A percentile compares a stretch with the other conserved stretches of the same genome.
phyloP scores from a whole-genome alignment of 176 grass and related monocot genomes.

The Zoysia japonica region DNA sequence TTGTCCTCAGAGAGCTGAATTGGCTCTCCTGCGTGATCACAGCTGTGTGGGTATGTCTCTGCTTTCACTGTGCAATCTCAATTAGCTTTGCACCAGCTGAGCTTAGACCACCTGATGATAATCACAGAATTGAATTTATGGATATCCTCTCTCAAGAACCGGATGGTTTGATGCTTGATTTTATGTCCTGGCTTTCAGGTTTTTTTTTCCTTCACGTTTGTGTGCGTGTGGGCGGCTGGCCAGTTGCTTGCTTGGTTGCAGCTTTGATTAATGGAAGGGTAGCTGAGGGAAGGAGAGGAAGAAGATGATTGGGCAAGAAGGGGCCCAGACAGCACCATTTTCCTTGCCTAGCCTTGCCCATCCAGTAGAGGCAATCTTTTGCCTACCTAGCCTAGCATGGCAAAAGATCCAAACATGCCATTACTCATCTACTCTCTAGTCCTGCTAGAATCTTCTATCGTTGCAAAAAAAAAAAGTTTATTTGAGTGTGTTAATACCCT shows the following conservation, averaged over 20 bases:
- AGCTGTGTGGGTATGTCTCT: neutral
- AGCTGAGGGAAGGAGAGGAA: neutral
- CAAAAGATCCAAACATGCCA: neutral
- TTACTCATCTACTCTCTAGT: neutral
- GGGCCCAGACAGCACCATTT: neutral
- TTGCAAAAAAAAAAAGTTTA: neutral
- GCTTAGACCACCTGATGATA: neutral
- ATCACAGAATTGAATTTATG: neutral
- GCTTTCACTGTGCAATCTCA: neutral
- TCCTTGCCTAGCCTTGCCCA: neutral
- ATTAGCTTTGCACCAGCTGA: neutral
- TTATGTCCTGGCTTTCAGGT: neutral
- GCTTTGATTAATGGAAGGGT: neutral
- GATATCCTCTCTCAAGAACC: neutral
- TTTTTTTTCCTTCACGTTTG: neutral
- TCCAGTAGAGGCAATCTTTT: neutral
- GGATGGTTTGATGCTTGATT: neutral
- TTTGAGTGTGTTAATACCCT: constrained; percentile 7
- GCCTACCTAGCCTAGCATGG: neutral
- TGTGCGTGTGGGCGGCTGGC: neutral
- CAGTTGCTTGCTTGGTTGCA: neutral
- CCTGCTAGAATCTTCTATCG: constrained; percentile 3
- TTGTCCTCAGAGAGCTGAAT: neutral
- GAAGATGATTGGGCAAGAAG: neutral
- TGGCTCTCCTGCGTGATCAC: neutral